Evolutionary conservation across 768 basidiomycete genomes (phyloP).

Genomic region (Rhodocollybia butyracea): DNA sequence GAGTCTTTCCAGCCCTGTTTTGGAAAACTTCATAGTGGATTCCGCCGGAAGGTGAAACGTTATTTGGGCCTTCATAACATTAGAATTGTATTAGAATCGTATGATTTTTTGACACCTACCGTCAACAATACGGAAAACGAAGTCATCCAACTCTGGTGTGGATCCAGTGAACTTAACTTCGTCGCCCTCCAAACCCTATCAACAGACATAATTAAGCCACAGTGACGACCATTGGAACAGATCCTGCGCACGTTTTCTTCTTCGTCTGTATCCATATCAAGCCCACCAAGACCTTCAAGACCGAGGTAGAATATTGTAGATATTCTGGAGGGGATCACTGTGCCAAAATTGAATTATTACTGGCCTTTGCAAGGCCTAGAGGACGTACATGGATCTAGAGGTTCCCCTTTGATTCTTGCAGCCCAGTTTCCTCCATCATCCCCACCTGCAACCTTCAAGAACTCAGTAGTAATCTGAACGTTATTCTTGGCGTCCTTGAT

Average conservation of each 20-base stretch:
- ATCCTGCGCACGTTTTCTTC: slow-evolving; percentile 59
- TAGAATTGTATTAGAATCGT: not conserved
- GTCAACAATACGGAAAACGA: slow-evolving; percentile 75
- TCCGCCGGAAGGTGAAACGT: slow-evolving; percentile 52
- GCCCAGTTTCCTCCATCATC: slow-evolving; percentile 88
- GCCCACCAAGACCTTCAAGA: slow-evolving; percentile 78
- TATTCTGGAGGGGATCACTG: slow-evolving; percentile 53
- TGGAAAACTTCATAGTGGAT: slow-evolving; percentile 54
- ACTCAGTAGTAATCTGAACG: slow-evolving; percentile 78
- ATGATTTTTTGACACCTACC: slow-evolving; percentile 36
- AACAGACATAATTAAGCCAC: slow-evolving; percentile 10
- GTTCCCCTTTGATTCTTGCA: slow-evolving; percentile 76
- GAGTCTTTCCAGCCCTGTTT: slow-evolving; percentile 65
- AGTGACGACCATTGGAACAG: not conserved
- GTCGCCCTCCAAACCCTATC: slow-evolving; percentile 77
- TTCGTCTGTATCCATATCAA: slow-evolving; percentile 78
- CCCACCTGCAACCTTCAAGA: slow-evolving; percentile 83
- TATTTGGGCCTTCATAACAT: slow-evolving; percentile 49
- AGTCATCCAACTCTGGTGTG: slow-evolving; percentile 79
- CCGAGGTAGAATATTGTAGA: slow-evolving; percentile 88
- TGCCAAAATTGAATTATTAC: not conserved
- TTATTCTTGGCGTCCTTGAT: slow-evolving; percentile 82
- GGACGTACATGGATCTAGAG: slow-evolving; percentile 60
- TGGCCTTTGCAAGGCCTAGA: slow-evolving; percentile 3
- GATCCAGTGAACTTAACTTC: slow-evolving; percentile 70